A percentile compares a stretch with the other conserved stretches of the same genome.
Conservation (phyloP, 2,329 filamentous ascomycete genomes). For the Teratosphaeria gauchensis region DNA sequence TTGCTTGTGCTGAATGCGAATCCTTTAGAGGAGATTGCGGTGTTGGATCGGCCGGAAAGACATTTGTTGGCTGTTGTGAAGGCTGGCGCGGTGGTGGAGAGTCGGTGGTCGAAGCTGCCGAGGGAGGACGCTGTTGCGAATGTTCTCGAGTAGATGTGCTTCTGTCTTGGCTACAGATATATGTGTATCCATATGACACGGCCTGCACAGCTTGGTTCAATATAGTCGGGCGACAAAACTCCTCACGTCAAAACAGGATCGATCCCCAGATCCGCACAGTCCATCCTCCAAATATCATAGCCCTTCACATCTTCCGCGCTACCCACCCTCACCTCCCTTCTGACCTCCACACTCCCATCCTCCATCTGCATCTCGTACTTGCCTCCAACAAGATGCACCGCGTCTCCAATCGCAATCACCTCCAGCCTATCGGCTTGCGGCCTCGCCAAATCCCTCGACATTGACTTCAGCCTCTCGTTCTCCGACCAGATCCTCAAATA, state of each 20-base stretch:
- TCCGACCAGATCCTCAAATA: constrained; percentile 9
- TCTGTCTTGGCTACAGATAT: not conserved
- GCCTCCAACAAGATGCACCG: constrained; percentile 28
- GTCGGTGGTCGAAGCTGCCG: constrained; percentile 23
- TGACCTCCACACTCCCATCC: constrained; percentile 14
- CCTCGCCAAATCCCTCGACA: constrained; percentile 12
- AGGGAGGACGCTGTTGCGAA: constrained; percentile 4
- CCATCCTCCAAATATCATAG: constrained; percentile 38
- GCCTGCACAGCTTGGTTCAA: not conserved
- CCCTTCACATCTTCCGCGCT: constrained; percentile 29
- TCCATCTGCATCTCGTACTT: constrained; percentile 9
- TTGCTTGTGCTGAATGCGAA: constrained; percentile 44
- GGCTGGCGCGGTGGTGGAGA: constrained; percentile 40
- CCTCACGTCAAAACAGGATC: constrained; percentile 8
- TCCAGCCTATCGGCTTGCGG: constrained; percentile 16
- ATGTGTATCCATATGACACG: not conserved
- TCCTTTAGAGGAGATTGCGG: constrained; percentile 46
- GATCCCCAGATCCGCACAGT: constrained; percentile 23
- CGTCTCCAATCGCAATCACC: constrained; percentile 32
- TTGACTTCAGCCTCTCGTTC: constrained; percentile 24
- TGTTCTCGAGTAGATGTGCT: not conserved
- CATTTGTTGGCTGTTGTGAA: constrained; percentile 45
- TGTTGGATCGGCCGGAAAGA: constrained; percentile 41
- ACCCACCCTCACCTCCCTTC: constrained; percentile 23
- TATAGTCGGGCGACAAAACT: not conserved